phyloP scores from a whole-genome alignment of 495 filamentous ascomycete species.

The Pseudomonodictys pantanalensis region DNA sequence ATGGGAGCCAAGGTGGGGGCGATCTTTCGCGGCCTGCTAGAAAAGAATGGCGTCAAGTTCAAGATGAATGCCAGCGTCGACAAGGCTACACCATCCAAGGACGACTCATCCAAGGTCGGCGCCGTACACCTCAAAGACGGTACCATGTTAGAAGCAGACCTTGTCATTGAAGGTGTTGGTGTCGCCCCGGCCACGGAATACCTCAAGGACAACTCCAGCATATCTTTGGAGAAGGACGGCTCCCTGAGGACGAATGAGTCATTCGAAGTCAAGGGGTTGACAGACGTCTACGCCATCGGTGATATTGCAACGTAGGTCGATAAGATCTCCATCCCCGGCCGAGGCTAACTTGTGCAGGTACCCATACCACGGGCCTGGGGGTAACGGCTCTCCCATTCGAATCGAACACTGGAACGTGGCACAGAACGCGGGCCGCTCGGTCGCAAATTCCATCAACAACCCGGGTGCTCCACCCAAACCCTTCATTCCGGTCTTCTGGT shows the following conservation, averaged over 20 bases:
- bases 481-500: conserved; percentile 97
- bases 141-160: conserved; percentile 75
- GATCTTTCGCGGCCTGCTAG: conserved; percentile 71
- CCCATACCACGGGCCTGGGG: conserved; percentile 88
- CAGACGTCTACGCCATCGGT: conserved; percentile 87
- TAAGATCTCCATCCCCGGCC: too few relatives aligned
- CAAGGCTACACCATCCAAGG: conserved; percentile 67
- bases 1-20: conserved; percentile 79
- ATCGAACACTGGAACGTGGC: conserved; percentile 99
- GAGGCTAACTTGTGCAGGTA: too few relatives aligned
- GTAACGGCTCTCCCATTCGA: conserved; percentile 61
- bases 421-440: conserved; percentile 81
- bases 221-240: conserved; percentile 74
- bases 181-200: conserved; percentile 83
- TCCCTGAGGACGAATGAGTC: conserved; percentile 73
- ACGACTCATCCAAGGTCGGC: conserved; percentile 67
- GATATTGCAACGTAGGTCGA: conserved; percentile 97
- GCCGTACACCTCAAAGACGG: conserved; percentile 83
- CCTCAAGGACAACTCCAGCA: conserved; percentile 65
- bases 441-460: conserved; percentile 69
- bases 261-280: conserved; percentile 68
- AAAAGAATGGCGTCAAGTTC: conserved; percentile 86
- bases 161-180: conserved; percentile 88
- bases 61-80: conserved; percentile 75
- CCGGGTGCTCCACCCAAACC: conserved; percentile 57